Base-by-base conservation (phyloP, 2,329 filamentous ascomycete genomes). In the Xylariaceae sp. region DNA sequence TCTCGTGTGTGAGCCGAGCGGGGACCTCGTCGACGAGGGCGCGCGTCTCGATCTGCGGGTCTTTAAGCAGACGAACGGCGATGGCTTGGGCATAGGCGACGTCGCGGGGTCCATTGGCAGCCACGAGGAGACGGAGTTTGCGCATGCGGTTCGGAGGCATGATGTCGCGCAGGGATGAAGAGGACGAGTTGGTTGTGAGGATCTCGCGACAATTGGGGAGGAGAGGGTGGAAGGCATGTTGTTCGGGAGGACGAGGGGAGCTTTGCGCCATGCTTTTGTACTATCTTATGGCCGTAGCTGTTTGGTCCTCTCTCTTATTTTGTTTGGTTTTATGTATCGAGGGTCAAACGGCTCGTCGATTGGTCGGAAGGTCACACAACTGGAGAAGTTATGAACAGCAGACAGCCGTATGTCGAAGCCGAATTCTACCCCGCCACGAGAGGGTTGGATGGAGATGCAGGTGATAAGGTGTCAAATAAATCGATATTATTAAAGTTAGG, bases 11-110 rank as follows among this genome's bases (percentile, higher is more conserved):
- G 16, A 86, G 69, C 40, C 80, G 73, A 51, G 79, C 73, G 20
- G 80, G 79, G 49, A 83, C 75, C 60, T 86, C 80, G 63, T 85
- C 80, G 58, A 84, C 75, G 41, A 85, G 76, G 42, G 80, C 80
- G 45, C 77, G 71, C 23, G 76, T 80, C 52, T 80, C 76, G 52
- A 84, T 80, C 49, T 80, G 75, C 7, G 75, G 61, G 47, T 82
- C 79, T 59, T 84, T 85, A 44, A 83, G 83, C 4, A 87, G 73
- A 48, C 83, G 79, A 39, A 85, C 75, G 49, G 83, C 80, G 42
- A 87, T 74, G 16, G 80, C 72, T 60, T 83, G 77, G 42, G 82
- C 82, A 67, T 79, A 84, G 36, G 82, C 79, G 22, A 82, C 77
- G 57, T 85, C 82, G 44, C 77, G 74, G 37, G 77, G 73, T 47